Evolutionary conservation across 371 early-diverging fungal genomes (phyloP), one percentile per base, ranked within the genome.

Genomic region (Gilbertella persicaria): DNA sequence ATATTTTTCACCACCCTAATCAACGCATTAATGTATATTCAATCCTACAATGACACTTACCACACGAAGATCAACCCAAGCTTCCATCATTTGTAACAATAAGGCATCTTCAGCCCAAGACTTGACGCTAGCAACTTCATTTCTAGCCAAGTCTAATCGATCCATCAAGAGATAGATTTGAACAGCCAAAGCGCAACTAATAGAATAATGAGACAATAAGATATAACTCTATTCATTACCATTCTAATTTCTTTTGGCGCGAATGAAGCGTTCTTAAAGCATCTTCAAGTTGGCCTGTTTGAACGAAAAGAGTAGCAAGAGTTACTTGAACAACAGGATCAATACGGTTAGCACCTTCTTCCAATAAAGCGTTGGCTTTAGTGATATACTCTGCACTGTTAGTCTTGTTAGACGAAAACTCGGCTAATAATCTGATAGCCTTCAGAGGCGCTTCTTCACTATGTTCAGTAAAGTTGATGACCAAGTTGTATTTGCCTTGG

Each of bases 101-200:
- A 90, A 83, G 0, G 95, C 94, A 66, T 93, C 93, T 62, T 96
- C 96, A 0, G 93, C 87, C 94, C 94, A 93, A 10, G 79, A 44
- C 56, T 91, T 93, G 44, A 86, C 67, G 13, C 76, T 68, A 9
- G 77, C 78, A 13, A 93, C 73, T 53, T 91, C 88, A 68, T 90
- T 87, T 59, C 84, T 84, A 20, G 98, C 98, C 59, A 96, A 66
- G 67, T 96, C 96, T 21, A 85, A 52, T 30, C 97, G 85, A 69
- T 94, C 82, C 64, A 96, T 78, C 49, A 78, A 78, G 35, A 96
- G 66, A 50, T 92, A 91, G 16, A 87, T 80, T 44, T 92, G 93
- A 14, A 89, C 82, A 14, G 86, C 87, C 42, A 95, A 68, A 0
- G 90, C 87, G 45, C 83, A 80, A 69, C 92, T 92, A 60, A 35